These are phyloP conservation scores for Xylariaceae sp. DNA, from an alignment of 2,329 filamentous ascomycete species.

Conservation along the genomic window DNA sequence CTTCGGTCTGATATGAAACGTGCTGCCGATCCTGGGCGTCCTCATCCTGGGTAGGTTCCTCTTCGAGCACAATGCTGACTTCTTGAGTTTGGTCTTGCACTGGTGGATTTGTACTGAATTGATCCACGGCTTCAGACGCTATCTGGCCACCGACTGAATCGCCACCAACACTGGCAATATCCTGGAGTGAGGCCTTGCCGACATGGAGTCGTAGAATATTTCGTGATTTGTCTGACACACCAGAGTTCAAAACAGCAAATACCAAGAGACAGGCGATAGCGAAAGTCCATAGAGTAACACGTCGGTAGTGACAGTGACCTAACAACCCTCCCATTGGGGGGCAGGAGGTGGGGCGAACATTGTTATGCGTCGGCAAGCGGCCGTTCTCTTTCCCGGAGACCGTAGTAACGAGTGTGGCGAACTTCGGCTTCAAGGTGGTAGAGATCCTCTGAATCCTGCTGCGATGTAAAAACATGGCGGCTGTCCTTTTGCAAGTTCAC, in stretches of 20 bases:
- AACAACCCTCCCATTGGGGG: slow-evolving; percentile 42
- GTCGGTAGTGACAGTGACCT: slow-evolving; percentile 48
- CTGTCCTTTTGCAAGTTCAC: slow-evolving; percentile 3
- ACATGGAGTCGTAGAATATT: slow-evolving; percentile 28
- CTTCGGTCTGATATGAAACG: not conserved
- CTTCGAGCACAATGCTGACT: not conserved
- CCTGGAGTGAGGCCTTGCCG: slow-evolving; percentile 16
- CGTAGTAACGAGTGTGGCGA: slow-evolving; percentile 15
- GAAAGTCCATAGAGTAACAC: slow-evolving; percentile 47
- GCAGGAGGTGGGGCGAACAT: slow-evolving; percentile 32
- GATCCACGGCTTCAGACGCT: too few species aligned
- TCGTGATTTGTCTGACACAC: slow-evolving; percentile 18
- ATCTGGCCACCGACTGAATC: too few species aligned
- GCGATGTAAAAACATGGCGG: slow-evolving; percentile 1
- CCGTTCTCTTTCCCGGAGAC: slow-evolving; percentile 22
- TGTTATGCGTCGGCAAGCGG: slow-evolving; percentile 27
- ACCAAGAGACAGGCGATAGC: slow-evolving; percentile 37
- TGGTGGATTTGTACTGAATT: too few species aligned
- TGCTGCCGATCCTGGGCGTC: not conserved
- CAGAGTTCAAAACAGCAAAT: slow-evolving; percentile 35
- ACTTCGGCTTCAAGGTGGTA: slow-evolving; percentile 22
- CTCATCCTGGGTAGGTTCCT: slow-evolving; percentile 3
- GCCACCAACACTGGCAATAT: slow-evolving; percentile 8
- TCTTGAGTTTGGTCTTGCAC: not conserved
- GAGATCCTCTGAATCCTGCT: slow-evolving; percentile 24